A percentile compares a stretch with the other conserved stretches of the same genome.
Conservation (phyloP, 2,329 filamentous ascomycete species). For the Orbilia oligospora region DNA sequence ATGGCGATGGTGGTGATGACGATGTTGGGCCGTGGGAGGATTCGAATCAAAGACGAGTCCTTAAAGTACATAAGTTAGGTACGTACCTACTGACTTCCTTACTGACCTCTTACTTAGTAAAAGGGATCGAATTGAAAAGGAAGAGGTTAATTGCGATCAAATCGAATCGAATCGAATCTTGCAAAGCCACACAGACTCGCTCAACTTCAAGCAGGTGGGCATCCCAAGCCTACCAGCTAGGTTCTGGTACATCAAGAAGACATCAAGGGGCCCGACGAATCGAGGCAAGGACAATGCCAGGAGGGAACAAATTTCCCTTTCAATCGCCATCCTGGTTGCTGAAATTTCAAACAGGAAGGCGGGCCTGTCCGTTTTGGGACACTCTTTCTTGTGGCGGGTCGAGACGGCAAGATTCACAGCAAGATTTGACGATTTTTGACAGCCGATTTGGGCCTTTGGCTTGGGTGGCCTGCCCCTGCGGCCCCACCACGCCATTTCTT, state of each 20-base stretch:
- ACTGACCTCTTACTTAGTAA: too few species aligned
- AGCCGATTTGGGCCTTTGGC: conserved; percentile 36
- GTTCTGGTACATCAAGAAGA: not conserved
- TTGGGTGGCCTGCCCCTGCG: conserved; percentile 25
- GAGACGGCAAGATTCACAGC: conserved; percentile 1
- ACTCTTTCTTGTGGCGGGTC: conserved; percentile 1
- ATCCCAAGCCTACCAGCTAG: not conserved
- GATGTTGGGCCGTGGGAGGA: too few species aligned
- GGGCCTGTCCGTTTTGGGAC: conserved; percentile 32
- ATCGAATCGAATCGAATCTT: not conserved
- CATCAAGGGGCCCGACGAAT: conserved; percentile 15
- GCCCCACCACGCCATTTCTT: conserved; percentile 26
- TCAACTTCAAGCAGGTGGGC: not conserved
- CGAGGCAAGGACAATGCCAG: conserved; percentile 12
- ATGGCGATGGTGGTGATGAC: not conserved
- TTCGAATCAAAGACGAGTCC: not conserved
- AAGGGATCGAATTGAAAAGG: not conserved
- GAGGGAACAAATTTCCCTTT: conserved; percentile 33
- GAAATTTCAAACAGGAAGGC: conserved; percentile 37
- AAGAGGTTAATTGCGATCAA: not conserved
- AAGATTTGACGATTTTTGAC: conserved; percentile 44
- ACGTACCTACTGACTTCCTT: too few species aligned
- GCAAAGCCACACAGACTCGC: conserved; percentile 8
- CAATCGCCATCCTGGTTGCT: conserved; percentile 6
- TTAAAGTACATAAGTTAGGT: too few species aligned